A percentile compares a stretch with the other conserved stretches of the same genome.
Evolutionary conservation across 306 rosid species (phyloP).

Genomic region (Glycine soja): DNA sequence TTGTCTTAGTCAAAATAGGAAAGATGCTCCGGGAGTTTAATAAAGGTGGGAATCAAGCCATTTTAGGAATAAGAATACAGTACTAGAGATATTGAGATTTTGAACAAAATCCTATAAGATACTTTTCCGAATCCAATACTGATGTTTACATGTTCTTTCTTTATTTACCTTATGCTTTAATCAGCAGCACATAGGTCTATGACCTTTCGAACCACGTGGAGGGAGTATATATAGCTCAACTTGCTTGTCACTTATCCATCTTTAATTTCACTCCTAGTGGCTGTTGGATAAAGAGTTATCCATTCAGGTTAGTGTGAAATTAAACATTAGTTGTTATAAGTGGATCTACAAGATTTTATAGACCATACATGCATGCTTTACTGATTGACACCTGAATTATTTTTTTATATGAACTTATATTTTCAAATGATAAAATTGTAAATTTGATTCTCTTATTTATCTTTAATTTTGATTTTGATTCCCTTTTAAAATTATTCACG

Average conservation of each 20-base stretch:
- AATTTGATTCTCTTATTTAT: no score
- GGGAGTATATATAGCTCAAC: not conserved
- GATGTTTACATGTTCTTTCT: slow-evolving; percentile 2
- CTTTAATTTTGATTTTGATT: no score
- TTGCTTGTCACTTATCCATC: slow-evolving; percentile 9
- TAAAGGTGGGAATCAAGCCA: slow-evolving; percentile 34
- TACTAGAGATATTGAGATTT: slow-evolving; percentile 41
- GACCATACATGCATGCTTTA: no score
- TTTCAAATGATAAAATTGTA: no score
- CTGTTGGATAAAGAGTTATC: not conserved
- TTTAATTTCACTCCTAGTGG: not conserved
- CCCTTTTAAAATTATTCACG: no score
- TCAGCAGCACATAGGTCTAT: not conserved
- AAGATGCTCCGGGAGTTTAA: slow-evolving; percentile 40
- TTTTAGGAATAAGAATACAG: slow-evolving; percentile 43
- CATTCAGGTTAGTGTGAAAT: slow-evolving; percentile 14
- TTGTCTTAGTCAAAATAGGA: slow-evolving; percentile 44
- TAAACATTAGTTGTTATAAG: no score
- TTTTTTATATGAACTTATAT: no score
- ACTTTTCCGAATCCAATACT: slow-evolving; percentile 38
- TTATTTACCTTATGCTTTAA: not conserved
- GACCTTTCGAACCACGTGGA: slow-evolving; percentile 21
- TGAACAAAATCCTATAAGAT: slow-evolving; percentile 47
- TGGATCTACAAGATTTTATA: no score
- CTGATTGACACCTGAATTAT: no score